These are phyloP conservation scores for Themeda triandra DNA, from an alignment of 176 grass and related monocot species.

Conservation along the genomic window DNA sequence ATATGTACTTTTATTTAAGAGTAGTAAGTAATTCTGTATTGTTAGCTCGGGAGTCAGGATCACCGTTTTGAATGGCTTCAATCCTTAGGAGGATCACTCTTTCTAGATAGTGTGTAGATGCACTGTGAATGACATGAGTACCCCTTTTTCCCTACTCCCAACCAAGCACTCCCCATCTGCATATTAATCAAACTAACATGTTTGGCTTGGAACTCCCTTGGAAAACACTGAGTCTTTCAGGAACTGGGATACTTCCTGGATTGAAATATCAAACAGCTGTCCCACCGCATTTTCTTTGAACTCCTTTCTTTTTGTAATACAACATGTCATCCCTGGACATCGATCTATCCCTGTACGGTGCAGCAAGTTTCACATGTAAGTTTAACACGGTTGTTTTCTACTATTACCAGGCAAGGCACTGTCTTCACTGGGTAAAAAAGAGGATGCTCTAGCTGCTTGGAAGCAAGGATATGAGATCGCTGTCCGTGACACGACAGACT, in stretches of 20 bases:
- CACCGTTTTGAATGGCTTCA: neutral
- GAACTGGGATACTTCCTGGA: neutral
- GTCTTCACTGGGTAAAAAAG: constrained; percentile 69
- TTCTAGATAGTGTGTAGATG: neutral
- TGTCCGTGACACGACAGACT: constrained; percentile 65
- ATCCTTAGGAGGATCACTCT: neutral
- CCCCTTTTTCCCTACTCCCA: neutral
- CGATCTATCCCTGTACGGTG: neutral
- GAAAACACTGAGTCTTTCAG: neutral
- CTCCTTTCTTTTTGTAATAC: neutral
- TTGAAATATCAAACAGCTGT: neutral
- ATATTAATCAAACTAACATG: neutral
- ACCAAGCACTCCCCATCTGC: neutral
- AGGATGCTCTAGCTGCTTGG: constrained; percentile 78
- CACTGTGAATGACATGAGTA: constrained; percentile 2
- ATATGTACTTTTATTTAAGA: constrained; percentile 1
- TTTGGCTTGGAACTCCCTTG: neutral
- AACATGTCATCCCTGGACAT: neutral
- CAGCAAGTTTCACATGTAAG: neutral
- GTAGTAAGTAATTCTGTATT: neutral
- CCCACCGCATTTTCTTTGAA: neutral
- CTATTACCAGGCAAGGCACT: constrained; percentile 71
- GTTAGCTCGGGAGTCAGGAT: neutral
- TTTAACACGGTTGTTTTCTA: neutral
- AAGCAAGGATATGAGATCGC: constrained; percentile 86